phyloP scores from a whole-genome alignment of 2,329 filamentous ascomycete genomes.

The Beauveria sp. region DNA sequence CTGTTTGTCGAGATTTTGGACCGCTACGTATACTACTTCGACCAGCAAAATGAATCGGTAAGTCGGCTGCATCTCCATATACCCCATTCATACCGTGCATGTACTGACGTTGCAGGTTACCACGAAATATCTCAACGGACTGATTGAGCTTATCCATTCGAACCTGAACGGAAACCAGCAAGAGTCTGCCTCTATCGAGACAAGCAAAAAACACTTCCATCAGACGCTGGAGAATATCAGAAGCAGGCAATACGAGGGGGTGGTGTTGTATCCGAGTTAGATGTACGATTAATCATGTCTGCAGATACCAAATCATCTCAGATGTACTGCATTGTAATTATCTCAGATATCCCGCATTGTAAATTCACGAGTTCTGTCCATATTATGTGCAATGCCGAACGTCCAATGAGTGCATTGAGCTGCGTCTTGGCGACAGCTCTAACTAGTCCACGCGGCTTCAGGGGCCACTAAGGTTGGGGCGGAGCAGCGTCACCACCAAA shows the following conservation, averaged over 20 bases:
- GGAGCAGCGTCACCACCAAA: constrained; percentile 3
- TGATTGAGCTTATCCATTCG: constrained; percentile 96
- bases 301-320: background rate
- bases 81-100: background rate
- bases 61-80: constrained; percentile 18
- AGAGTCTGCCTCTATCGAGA: constrained; percentile 76
- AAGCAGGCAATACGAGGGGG: constrained; percentile 84
- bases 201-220: constrained; percentile 87
- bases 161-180: constrained; percentile 82
- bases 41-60: constrained; percentile 94
- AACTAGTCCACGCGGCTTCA: background rate
- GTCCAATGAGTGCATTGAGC: background rate
- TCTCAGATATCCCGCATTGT: constrained; percentile 1
- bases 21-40: constrained; percentile 98
- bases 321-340: constrained; percentile 3
- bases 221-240: constrained; percentile 91
- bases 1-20: constrained; percentile 98
- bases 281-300: constrained; percentile 2
- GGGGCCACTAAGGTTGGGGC: constrained; percentile 8
- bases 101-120: constrained; percentile 55
- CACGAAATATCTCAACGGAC: constrained; percentile 93
- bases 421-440: background rate
- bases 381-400: background rate
- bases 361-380: background rate
- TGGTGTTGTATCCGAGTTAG: constrained; percentile 59